Evolutionary conservation across 495 filamentous ascomycete genomes (phyloP).

Genomic region (Evansstolkia leycettana): DNA sequence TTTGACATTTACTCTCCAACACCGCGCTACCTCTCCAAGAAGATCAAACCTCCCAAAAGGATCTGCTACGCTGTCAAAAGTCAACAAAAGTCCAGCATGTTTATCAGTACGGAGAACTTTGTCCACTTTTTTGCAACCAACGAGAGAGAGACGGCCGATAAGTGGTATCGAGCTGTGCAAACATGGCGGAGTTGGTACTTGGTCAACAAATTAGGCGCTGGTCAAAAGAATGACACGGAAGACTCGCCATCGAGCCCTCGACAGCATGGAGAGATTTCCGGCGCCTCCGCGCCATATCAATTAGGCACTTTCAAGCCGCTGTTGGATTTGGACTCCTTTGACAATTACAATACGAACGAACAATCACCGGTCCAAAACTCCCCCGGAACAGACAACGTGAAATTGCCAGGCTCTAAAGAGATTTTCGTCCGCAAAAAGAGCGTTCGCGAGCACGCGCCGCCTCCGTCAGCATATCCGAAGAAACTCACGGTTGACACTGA

Average conservation of each 20-base stretch:
- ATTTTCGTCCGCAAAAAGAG: conserved; percentile 22
- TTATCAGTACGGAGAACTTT: conserved; percentile 69
- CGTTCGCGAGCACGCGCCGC: conserved; percentile 27
- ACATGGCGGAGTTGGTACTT: conserved; percentile 86
- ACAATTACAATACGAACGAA: conserved; percentile 11
- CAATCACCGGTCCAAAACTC: neutral
- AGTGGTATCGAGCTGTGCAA: conserved; percentile 60
- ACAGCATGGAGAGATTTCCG: conserved; percentile 17
- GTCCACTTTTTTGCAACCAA: conserved; percentile 85
- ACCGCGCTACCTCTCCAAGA: conserved; percentile 46
- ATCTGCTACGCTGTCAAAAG: conserved; percentile 84
- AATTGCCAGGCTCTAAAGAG: conserved; percentile 12
- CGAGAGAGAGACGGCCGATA: conserved; percentile 48
- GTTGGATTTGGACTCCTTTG: conserved; percentile 36
- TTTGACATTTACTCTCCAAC: conserved; percentile 83
- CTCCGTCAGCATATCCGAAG: conserved; percentile 32
- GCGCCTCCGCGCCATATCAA: conserved; percentile 32
- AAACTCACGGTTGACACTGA: conserved; percentile 18
- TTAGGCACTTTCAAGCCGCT: conserved; percentile 46
- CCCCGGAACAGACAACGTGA: conserved; percentile 4
- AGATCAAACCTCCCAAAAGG: conserved; percentile 62
- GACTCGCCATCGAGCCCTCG: conserved; percentile 4
- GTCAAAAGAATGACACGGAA: conserved; percentile 18
- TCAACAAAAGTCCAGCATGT: conserved; percentile 81
- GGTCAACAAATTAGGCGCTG: conserved; percentile 48